phyloP scores from a whole-genome alignment of 108 stramenopile genomes.

The Skeletonema tropicum region DNA sequence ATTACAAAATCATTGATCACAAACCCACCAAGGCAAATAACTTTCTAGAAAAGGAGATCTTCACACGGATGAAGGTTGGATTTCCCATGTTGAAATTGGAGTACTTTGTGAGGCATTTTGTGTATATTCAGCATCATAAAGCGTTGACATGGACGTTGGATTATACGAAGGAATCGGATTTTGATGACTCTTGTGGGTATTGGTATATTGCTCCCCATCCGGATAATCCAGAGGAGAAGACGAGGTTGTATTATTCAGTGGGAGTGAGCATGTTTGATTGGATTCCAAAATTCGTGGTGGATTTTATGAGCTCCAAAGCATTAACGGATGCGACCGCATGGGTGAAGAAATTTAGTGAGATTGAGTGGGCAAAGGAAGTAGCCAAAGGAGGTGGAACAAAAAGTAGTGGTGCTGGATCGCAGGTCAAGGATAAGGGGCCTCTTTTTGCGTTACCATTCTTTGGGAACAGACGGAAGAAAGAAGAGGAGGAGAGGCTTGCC shows the following conservation, averaged over 20 bases:
- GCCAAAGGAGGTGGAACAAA: slow-evolving; percentile 14
- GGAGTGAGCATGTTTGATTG: slow-evolving; percentile 64
- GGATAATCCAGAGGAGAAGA: slow-evolving; percentile 49
- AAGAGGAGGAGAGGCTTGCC: slow-evolving; percentile 34
- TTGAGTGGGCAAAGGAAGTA: slow-evolving; percentile 47
- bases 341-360: slow-evolving; percentile 66
- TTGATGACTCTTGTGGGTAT: slow-evolving; percentile 61
- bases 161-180: slow-evolving; percentile 55
- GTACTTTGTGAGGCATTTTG: slow-evolving; percentile 58
- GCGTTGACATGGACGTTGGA: slow-evolving; percentile 57
- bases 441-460: slow-evolving; percentile 34
- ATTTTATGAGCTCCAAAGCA: slow-evolving; percentile 64
- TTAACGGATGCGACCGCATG: slow-evolving; percentile 69
- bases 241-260: slow-evolving; percentile 58
- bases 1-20: slow-evolving; percentile 45
- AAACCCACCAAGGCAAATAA: slow-evolving; percentile 48
- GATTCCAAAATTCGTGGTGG: slow-evolving; percentile 62
- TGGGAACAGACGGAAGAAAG: slow-evolving; percentile 31
- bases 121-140: slow-evolving; percentile 47
- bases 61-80: slow-evolving; percentile 60
- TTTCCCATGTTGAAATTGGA: slow-evolving; percentile 59
- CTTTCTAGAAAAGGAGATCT: slow-evolving; percentile 52
- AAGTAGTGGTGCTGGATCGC: not conserved
- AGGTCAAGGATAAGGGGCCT: slow-evolving; percentile 11
- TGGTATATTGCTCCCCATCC: slow-evolving; percentile 65